phyloP scores from a whole-genome alignment of 2,329 filamentous ascomycete genomes.

The Penicillium sp. region DNA sequence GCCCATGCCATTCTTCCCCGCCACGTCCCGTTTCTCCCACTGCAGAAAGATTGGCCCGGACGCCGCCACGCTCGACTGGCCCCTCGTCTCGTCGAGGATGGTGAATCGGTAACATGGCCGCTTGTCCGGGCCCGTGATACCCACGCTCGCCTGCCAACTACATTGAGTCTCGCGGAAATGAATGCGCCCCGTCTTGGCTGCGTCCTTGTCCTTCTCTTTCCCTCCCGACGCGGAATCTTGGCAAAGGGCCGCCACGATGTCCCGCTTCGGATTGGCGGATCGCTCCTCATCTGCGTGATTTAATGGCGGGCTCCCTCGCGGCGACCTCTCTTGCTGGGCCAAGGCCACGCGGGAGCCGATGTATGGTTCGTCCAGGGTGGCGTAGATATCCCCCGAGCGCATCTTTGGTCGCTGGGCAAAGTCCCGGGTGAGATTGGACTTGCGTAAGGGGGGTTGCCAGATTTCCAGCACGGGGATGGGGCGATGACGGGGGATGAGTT shows the following conservation, averaged over 20 bases:
- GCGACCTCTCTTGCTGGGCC: not conserved
- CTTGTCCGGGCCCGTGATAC: conserved; percentile 2
- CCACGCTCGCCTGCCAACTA: conserved; percentile 13
- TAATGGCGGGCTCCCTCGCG: too few relatives aligned
- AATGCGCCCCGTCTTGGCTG: conserved; percentile 3
- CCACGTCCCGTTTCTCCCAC: conserved; percentile 16
- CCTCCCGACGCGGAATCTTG: not conserved
- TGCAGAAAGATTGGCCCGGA: conserved; percentile 17
- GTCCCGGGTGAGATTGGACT: conserved; percentile 19
- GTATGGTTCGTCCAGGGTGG: conserved; percentile 24
- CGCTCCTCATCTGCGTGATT: too few relatives aligned
- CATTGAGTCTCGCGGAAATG: conserved; percentile 16
- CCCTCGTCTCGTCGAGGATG: conserved; percentile 4
- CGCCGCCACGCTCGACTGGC: not conserved
- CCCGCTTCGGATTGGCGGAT: too few relatives aligned
- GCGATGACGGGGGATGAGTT: conserved; percentile 19
- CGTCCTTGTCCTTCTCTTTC: not conserved
- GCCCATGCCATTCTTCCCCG: not conserved
- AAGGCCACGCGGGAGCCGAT: conserved; percentile 2
- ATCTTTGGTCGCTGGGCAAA: conserved; percentile 20
- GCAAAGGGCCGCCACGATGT: conserved; percentile 17
- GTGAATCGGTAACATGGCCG: conserved; percentile 14
- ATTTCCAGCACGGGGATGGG: conserved; percentile 27
- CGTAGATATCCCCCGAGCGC: conserved; percentile 23
- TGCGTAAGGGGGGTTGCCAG: conserved; percentile 26